Evolutionary conservation across 2,329 filamentous ascomycete species (phyloP).

Genomic region (Botryotinia globosa): DNA sequence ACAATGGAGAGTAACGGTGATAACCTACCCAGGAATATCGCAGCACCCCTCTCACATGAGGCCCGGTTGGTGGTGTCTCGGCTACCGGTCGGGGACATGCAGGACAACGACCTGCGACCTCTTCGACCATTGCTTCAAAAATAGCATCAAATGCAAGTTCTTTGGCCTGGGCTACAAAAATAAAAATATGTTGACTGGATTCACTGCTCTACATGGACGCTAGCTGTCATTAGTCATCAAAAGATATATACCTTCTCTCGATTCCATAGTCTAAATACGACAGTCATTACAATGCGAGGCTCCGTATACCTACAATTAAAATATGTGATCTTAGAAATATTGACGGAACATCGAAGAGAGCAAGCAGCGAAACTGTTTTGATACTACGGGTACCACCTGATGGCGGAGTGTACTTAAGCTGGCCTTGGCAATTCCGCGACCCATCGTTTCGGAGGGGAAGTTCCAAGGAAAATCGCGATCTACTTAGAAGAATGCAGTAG

Average conservation of each 20-base stretch:
- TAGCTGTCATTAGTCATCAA: no score
- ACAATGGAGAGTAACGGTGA: not conserved
- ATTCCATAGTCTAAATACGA: no score
- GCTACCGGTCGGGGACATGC: not conserved
- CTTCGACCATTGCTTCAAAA: not conserved
- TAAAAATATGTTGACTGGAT: not conserved
- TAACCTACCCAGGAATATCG: not conserved
- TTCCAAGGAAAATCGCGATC: not conserved
- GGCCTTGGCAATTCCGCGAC: not conserved
- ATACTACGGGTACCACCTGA: no score
- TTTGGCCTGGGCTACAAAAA: not conserved
- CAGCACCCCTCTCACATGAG: not conserved
- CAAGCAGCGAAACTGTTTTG: no score
- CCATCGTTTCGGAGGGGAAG: not conserved
- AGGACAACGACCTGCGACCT: not conserved
- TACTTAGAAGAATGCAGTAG: not conserved
- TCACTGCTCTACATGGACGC: no score
- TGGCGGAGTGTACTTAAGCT: not conserved
- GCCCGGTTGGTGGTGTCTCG: not conserved
- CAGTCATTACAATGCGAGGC: no score
- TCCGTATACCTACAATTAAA: no score
- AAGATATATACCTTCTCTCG: no score
- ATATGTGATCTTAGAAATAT: no score
- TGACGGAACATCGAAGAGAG: no score
- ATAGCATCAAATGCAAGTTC: not conserved